Evolutionary conservation across 495 filamentous ascomycete species (phyloP).

Genomic region (Usnea hakonensis): DNA sequence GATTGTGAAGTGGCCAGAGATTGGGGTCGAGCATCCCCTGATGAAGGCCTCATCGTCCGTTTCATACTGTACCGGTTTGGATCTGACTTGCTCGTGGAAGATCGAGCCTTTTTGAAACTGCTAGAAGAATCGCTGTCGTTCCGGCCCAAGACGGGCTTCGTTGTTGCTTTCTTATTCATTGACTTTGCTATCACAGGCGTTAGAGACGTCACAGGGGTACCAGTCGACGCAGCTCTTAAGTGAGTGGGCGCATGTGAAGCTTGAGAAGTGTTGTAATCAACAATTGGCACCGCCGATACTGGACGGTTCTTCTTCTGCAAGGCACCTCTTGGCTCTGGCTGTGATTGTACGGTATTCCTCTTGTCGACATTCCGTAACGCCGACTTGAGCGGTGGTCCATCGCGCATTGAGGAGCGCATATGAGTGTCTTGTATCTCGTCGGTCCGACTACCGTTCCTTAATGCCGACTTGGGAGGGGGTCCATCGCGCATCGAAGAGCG

Average conservation of each 20-base stretch:
- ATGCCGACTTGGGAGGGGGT: conserved; percentile 21
- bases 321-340: conserved; percentile 26
- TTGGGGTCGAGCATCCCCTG: conserved; percentile 28
- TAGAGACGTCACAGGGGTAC: conserved; percentile 8
- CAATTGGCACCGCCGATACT: conserved; percentile 20
- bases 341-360: conserved; percentile 5
- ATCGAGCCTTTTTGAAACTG: conserved; percentile 48
- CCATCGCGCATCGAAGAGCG: conserved; percentile 36
- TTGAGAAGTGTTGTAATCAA: conserved; percentile 22
- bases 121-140: conserved; percentile 56
- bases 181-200: conserved; percentile 15
- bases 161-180: conserved; percentile 18
- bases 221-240: conserved; percentile 16
- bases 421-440: conserved; percentile 21
- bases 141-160: conserved; percentile 25
- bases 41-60: conserved; percentile 44
- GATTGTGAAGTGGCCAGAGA: conserved; percentile 33
- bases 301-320: conserved; percentile 32
- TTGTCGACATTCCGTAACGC: conserved; percentile 2
- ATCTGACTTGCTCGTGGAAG: conserved; percentile 30
- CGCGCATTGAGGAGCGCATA: conserved; percentile 37
- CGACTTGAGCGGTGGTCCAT: conserved; percentile 24
- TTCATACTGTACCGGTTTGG: conserved; percentile 44
- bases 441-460: conserved; percentile 10
- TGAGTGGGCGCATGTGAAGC: conserved; percentile 13